Percentiles rank a stretch among this genome's conserved stretches.
These are phyloP conservation scores for Luffa aegyptiaca DNA, from an alignment of 306 rosid species.

Conservation along the genomic window DNA sequence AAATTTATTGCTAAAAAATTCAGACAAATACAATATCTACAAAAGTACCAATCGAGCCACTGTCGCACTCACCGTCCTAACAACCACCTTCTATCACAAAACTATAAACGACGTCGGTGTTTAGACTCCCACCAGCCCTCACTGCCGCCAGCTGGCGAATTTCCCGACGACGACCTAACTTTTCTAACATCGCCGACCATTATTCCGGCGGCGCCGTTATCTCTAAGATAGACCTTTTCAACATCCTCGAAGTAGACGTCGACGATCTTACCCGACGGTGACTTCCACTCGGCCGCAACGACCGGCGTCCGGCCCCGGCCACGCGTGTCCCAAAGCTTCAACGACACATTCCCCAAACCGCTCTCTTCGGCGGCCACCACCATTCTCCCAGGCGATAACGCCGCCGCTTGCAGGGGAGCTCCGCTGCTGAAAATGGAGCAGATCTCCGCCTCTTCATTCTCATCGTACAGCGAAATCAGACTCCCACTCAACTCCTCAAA, in stretches of 20 bases:
- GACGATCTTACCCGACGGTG: constrained; percentile 15
- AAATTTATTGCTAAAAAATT: not conserved
- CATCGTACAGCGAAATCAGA: constrained; percentile 18
- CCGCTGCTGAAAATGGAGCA: not conserved
- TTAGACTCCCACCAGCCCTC: constrained; percentile 29
- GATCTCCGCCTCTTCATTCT: constrained; percentile 1
- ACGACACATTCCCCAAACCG: constrained; percentile 13
- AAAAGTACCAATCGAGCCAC: not conserved
- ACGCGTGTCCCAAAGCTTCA: constrained; percentile 47
- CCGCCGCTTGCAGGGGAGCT: not conserved
- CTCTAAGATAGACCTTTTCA: constrained; percentile 22
- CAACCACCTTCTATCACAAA: not conserved
- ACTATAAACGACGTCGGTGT: constrained; percentile 6
- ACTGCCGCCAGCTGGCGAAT: constrained; percentile 14
- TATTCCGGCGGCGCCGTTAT: constrained; percentile 18
- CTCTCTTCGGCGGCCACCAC: constrained; percentile 16
- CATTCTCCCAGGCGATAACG: constrained; percentile 17
- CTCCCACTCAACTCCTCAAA: constrained; percentile 16
- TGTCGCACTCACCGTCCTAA: not conserved
- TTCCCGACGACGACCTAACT: constrained; percentile 12
- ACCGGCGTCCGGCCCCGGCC: constrained; percentile 29
- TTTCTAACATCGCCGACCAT: constrained; percentile 32
- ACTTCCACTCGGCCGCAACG: constrained; percentile 33
- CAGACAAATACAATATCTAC: not conserved
- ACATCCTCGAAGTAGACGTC: constrained; percentile 14